Percentiles rank a stretch among this genome's conserved stretches.
Conservation (phyloP, 441 rosid species). For the Kokia cookei region DNA sequence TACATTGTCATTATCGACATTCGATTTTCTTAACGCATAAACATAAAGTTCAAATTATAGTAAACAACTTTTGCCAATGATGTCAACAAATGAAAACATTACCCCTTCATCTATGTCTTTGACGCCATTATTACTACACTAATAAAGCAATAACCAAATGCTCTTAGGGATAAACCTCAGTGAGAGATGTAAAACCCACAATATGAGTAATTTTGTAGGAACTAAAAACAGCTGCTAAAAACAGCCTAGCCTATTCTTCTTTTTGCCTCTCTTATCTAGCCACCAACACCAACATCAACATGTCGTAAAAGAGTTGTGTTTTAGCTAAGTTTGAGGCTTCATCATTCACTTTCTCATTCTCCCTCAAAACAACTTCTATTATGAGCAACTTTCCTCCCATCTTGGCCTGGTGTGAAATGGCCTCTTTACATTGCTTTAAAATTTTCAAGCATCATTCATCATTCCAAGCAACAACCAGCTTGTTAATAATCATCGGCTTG, state of each 20-base stretch:
- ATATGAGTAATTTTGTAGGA: constrained; percentile 20
- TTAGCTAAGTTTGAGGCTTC: neutral
- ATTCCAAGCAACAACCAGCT: constrained; percentile 1
- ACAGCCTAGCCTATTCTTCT: constrained; percentile 29
- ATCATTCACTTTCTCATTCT: neutral
- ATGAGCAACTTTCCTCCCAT: constrained; percentile 11
- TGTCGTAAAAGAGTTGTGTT: constrained; percentile 20
- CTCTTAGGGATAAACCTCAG: constrained; percentile 22
- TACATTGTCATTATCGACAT: too few relatives aligned
- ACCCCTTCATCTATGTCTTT: too few relatives aligned
- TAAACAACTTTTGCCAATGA: too few relatives aligned
- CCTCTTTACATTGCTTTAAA: constrained; percentile 14
- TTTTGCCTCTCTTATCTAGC: constrained; percentile 20
- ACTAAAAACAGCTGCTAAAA: constrained; percentile 22
- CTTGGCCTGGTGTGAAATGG: constrained; percentile 1
- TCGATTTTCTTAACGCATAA: too few relatives aligned
- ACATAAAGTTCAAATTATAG: too few relatives aligned
- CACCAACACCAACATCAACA: constrained; percentile 3
- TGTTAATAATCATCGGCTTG: too few relatives aligned
- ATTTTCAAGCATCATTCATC: constrained; percentile 24
- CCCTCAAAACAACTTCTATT: constrained; percentile 16
- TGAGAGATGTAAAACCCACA: constrained; percentile 22
- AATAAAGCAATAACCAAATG: neutral
- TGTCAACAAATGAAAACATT: too few relatives aligned
- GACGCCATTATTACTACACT: too few relatives aligned